Percentiles rank a stretch among this genome's conserved stretches.
phyloP scores from a whole-genome alignment of 495 filamentous ascomycete genomes.

The Aspergillus wentii region DNA sequence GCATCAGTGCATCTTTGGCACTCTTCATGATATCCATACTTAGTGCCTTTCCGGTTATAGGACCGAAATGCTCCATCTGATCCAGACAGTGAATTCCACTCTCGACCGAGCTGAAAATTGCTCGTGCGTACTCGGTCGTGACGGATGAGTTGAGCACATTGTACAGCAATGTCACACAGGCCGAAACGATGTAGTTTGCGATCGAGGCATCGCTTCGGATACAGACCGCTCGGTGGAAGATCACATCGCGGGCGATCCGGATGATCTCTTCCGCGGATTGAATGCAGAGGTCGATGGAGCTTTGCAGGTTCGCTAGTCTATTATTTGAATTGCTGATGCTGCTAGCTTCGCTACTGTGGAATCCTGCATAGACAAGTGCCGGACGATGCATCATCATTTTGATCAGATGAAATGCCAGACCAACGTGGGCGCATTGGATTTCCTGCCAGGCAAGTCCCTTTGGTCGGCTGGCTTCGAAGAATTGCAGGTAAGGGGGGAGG shows the following conservation, averaged over 20 bases:
- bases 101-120: conserved; percentile 8
- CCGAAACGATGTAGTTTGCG: conserved; percentile 5
- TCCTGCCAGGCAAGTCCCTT: conserved; percentile 8
- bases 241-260: conserved; percentile 7
- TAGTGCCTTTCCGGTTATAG: conserved; percentile 5
- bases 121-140: conserved; percentile 2
- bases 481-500: conserved; percentile 8
- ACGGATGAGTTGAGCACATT: conserved; percentile 5
- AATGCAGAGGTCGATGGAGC: conserved; percentile 7
- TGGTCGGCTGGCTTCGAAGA: conserved; percentile 6
- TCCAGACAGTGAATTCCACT: conserved; percentile 7
- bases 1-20: conserved; percentile 6
- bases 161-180: conserved; percentile 5
- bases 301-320: conserved; percentile 4
- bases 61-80: conserved; percentile 8
- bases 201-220: conserved; percentile 7
- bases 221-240: conserved; percentile 5
- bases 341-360: conserved; percentile 3
- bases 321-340: not conserved
- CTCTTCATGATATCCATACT: conserved; percentile 12
- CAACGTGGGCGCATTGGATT: conserved; percentile 7
- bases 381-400: conserved; percentile 8
- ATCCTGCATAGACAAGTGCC: conserved; percentile 7
- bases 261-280: conserved; percentile 3
- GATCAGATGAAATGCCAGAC: conserved; percentile 2